Evolutionary conservation across 1,284 basidiomycete genomes (phyloP).

Genomic region (Pascua sp.): DNA sequence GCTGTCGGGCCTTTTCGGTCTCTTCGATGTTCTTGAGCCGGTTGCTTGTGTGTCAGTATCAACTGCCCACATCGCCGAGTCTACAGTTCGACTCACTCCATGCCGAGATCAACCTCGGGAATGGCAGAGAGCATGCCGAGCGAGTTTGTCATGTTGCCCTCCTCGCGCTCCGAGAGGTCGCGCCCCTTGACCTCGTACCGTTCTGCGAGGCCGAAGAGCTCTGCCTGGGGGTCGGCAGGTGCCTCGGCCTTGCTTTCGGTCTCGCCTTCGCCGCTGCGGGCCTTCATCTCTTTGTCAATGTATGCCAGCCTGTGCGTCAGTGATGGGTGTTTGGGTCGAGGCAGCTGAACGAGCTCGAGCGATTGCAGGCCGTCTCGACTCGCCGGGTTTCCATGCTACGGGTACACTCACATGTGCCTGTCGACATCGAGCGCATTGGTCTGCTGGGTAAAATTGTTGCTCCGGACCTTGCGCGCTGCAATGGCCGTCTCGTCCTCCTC

Average conservation of each 20-base stretch:
- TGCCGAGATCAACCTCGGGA: constrained; percentile 93
- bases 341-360: too few relatives aligned
- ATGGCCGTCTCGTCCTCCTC: constrained; percentile 59
- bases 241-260: constrained; percentile 52
- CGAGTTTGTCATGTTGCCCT: constrained; percentile 88
- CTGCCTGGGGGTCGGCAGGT: constrained; percentile 56
- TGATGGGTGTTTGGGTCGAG: too few relatives aligned
- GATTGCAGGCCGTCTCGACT: too few relatives aligned
- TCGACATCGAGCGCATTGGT: constrained; percentile 94
- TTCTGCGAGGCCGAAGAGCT: constrained; percentile 74
- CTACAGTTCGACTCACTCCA: constrained; percentile 71
- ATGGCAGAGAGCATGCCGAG: constrained; percentile 93
- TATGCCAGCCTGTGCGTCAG: constrained; percentile 78
- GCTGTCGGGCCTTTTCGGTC: constrained; percentile 89
- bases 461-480: constrained; percentile 66
- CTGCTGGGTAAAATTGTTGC: constrained; percentile 94
- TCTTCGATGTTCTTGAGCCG: constrained; percentile 93
- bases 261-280: constrained; percentile 61
- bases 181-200: constrained; percentile 51
- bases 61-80: background rate
- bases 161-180: constrained; percentile 55
- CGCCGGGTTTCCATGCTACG: too few relatives aligned
- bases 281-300: constrained; percentile 86
- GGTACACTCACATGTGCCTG: constrained; percentile 82
- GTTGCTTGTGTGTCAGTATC: constrained; percentile 54